phyloP scores from a whole-genome alignment of 2,329 filamentous ascomycete genomes.

The Didymella lethalis region DNA sequence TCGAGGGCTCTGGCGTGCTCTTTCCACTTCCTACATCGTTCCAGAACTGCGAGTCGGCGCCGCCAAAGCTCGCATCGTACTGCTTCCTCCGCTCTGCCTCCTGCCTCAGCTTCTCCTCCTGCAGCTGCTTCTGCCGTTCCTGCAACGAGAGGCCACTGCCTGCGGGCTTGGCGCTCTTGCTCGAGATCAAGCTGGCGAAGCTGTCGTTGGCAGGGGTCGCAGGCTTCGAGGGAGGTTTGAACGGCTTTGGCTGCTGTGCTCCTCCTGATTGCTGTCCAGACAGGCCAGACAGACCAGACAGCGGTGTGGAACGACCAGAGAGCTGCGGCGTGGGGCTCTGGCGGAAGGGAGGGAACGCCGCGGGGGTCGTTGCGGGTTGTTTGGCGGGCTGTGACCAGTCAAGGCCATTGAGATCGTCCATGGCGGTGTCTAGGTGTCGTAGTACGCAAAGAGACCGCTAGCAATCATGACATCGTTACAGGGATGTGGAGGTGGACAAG shows the following conservation, averaged over 20 bases:
- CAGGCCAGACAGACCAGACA: slow-evolving; percentile 47
- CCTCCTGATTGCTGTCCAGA: slow-evolving; percentile 52
- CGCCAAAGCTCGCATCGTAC: slow-evolving; percentile 79
- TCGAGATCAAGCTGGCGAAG: slow-evolving; percentile 78
- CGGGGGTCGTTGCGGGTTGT: slow-evolving; percentile 38
- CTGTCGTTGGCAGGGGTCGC: slow-evolving; percentile 67
- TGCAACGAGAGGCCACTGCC: slow-evolving; percentile 74
- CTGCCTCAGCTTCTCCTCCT: slow-evolving; percentile 79
- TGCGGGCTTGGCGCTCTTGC: slow-evolving; percentile 63
- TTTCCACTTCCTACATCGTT: slow-evolving; percentile 70
- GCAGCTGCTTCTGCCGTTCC: slow-evolving; percentile 72
- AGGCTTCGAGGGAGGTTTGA: slow-evolving; percentile 62
- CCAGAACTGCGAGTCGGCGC: slow-evolving; percentile 72
- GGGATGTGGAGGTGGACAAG: slow-evolving; percentile 11
- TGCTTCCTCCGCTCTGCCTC: slow-evolving; percentile 76
- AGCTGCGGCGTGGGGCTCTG: slow-evolving; percentile 50
- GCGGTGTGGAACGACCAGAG: slow-evolving; percentile 52
- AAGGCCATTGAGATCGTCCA: slow-evolving; percentile 60
- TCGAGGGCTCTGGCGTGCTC: slow-evolving; percentile 55
- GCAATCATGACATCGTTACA: slow-evolving; percentile 37
- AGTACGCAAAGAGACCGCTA: slow-evolving; percentile 15
- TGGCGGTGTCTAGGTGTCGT: slow-evolving; percentile 32
- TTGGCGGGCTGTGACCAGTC: slow-evolving; percentile 55
- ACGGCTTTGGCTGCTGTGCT: slow-evolving; percentile 47
- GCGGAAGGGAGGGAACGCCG: slow-evolving; percentile 47